Evolutionary conservation across 169 alveolate genomes (phyloP).

Genomic region (Plasmodium coatneyi): DNA sequence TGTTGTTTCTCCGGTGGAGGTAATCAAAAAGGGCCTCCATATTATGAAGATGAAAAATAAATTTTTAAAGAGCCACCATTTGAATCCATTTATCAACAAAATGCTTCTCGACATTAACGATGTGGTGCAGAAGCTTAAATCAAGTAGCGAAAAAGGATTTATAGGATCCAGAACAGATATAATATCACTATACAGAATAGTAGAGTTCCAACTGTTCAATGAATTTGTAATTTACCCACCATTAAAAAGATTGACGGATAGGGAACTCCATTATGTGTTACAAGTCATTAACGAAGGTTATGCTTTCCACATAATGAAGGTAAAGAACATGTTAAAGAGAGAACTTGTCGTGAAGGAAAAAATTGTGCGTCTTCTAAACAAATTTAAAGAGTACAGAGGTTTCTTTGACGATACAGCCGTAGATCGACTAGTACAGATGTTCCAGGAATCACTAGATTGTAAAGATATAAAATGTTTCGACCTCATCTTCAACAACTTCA

Average conservation of each 20-base stretch:
- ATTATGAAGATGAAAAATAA: neutral
- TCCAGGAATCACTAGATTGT: conserved; percentile 35
- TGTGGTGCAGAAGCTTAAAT: conserved; percentile 38
- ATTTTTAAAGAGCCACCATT: neutral
- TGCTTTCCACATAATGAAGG: conserved; percentile 8
- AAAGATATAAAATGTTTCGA: conserved; percentile 46
- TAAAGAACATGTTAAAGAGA: neutral
- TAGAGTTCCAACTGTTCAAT: conserved; percentile 47
- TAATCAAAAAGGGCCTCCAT: conserved; percentile 39
- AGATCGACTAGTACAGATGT: neutral
- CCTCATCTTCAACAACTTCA: conserved; percentile 9
- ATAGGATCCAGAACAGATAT: neutral
- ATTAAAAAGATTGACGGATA: conserved; percentile 47
- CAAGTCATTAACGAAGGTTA: conserved; percentile 56
- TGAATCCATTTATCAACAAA: conserved; percentile 47
- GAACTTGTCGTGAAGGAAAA: neutral
- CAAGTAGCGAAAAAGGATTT: conserved; percentile 21
- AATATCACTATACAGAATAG: conserved; percentile 27
- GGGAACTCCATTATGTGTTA: conserved; percentile 21
- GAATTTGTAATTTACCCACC: conserved; percentile 43
- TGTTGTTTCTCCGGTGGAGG: conserved; percentile 30
- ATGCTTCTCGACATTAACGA: conserved; percentile 47
- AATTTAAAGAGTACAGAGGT: conserved; percentile 18
- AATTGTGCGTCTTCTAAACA: neutral
- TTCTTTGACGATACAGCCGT: conserved; percentile 6